Evolutionary conservation across 306 rosid species (phyloP), one percentile per base, ranked within the genome.

Genomic region (Dryas drummondii): DNA sequence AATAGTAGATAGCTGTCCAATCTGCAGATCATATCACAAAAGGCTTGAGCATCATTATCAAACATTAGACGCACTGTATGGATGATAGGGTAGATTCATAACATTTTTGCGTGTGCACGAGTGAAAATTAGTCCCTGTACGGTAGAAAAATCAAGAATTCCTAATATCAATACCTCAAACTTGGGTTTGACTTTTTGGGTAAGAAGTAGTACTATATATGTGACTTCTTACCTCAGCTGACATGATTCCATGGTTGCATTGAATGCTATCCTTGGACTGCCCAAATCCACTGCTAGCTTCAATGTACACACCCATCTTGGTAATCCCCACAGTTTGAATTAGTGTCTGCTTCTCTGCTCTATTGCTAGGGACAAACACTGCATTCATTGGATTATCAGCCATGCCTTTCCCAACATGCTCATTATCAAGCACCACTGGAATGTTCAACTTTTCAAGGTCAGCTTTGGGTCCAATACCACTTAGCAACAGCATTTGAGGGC

Each of bases 351-450:
- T 0, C 63, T 88, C 79, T 12, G 86, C 86, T 26, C 79, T 86
- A 0, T 71, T 82, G 37, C 87, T 75, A 70, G 98, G 98, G 73
- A 91, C 90, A 74, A 86, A 94, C 37, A 94, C 26, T 6, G 97
- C 53, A 78, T 94, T 94, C 98, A 94, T 91, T 22, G 98, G 98
- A 76, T 94, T 94, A 82, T 91, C 98, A 17, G 85, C 87, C 97
- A 94, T 91, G 79, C 97, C 97, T 41, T 86, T 84, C 67, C 98
- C 98, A 67, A 94, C 97, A 81, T 81, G 87, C 9, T 70, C 80
- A 45, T 90, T 91, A 57, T 88, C 76, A 58, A 82, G 83, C 17
- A 94, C 88, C 15, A 91, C 79, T 2, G 96, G 70, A 48, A 94
- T 91, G 51, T 90, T 91, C 76, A 90, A 65, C 40, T 85, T 83